Percentiles rank a stretch among this genome's conserved stretches.
phyloP scores from a whole-genome alignment of 306 rosid species.

The Quercus alba region DNA sequence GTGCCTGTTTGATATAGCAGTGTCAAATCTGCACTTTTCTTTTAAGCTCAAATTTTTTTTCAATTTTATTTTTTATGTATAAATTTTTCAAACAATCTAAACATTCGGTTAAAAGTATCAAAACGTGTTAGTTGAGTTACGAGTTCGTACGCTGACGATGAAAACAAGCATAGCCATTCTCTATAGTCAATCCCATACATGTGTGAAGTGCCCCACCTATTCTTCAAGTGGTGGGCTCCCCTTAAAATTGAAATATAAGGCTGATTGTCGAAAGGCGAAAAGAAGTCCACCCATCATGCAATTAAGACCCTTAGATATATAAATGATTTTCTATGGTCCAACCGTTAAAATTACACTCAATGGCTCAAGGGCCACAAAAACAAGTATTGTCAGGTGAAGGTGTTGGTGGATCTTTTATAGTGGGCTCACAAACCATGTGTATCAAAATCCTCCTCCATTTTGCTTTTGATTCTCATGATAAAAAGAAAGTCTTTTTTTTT shows the following conservation, averaged over 20 bases:
- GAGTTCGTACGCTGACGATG: too few species aligned
- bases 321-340: conserved; percentile 10
- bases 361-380: neutral
- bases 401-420: neutral
- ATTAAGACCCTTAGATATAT: conserved; percentile 9
- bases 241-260: neutral
- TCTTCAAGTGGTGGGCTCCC: neutral
- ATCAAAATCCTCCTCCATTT: neutral
- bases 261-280: neutral
- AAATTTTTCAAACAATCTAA: too few species aligned
- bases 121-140: too few species aligned
- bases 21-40: too few species aligned
- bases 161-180: too few species aligned
- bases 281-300: neutral
- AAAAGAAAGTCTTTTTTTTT: too few species aligned
- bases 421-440: neutral
- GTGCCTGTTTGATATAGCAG: too few species aligned
- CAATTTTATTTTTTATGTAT: too few species aligned
- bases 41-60: too few species aligned
- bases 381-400: neutral
- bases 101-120: rapidly evolving
- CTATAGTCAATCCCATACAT: too few species aligned
- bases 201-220: too few species aligned
- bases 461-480: neutral
- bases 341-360: neutral